Evolutionary conservation across 2,329 filamentous ascomycete species (phyloP).

Genomic region (Fusarium drepaniforme): DNA sequence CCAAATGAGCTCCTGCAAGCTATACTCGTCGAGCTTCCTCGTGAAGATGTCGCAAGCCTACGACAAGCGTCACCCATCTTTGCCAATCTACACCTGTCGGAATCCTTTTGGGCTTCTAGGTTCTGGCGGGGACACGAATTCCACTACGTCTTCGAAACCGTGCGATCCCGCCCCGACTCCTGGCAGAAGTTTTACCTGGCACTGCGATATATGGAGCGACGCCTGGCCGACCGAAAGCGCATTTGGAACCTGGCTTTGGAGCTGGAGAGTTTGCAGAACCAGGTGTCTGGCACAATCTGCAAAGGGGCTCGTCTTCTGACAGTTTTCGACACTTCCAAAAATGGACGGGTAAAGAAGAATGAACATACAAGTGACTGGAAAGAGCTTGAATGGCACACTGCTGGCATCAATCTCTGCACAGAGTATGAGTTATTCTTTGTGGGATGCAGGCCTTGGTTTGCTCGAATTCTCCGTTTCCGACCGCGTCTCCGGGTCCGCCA

Average conservation of each 20-base stretch:
- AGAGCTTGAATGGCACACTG: not conserved
- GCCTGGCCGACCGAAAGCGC: conserved; percentile 11
- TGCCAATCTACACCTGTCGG: conserved; percentile 2
- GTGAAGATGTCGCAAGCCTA: not conserved
- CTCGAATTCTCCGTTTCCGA: not conserved
- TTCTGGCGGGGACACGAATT: conserved; percentile 23
- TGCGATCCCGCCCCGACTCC: conserved; percentile 4
- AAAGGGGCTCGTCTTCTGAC: not conserved
- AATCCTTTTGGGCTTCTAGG: conserved; percentile 25
- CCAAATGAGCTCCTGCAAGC: conserved; percentile 15
- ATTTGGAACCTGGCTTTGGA: conserved; percentile 9
- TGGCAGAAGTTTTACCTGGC: conserved; percentile 15
- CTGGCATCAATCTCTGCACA: not conserved
- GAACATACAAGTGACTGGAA: not conserved
- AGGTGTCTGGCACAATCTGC: not conserved
- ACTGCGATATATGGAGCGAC: not conserved
- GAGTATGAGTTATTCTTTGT: not conserved
- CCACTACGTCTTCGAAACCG: conserved; percentile 17
- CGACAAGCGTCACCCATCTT: conserved; percentile 7
- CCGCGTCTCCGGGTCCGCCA: not conserved
- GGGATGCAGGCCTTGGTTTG: conserved; percentile 4
- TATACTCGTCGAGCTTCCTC: conserved; percentile 6
- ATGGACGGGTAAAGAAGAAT: not conserved
- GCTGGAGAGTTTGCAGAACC: not conserved
- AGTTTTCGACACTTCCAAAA: not conserved